Conservation (phyloP, 352 stramenopile species). For the Pythium dissimile region DNA sequence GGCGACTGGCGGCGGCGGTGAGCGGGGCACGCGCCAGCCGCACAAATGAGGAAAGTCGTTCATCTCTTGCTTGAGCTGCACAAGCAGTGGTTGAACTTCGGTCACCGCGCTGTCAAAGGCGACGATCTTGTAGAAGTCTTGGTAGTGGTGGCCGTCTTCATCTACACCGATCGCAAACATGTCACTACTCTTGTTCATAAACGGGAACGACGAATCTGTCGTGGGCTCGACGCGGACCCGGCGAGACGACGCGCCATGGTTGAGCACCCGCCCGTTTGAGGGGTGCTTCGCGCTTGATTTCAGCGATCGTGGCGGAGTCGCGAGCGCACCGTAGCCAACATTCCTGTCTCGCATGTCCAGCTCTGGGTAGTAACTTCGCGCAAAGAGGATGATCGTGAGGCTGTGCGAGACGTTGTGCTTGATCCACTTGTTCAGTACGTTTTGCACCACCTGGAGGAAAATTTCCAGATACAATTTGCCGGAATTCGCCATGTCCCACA, state of each 20-base stretch:
- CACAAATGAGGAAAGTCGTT: slow-evolving; percentile 71
- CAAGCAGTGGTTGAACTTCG: slow-evolving; percentile 63
- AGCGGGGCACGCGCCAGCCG: slow-evolving; percentile 47
- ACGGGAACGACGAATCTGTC: slow-evolving; percentile 57
- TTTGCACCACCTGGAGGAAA: slow-evolving; percentile 74
- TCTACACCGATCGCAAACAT: slow-evolving; percentile 68
- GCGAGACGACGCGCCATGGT: neutral
- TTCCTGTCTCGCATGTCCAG: slow-evolving; percentile 45
- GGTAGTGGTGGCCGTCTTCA: slow-evolving; percentile 72
- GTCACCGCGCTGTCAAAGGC: slow-evolving; percentile 68
- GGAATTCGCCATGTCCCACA: slow-evolving; percentile 92
- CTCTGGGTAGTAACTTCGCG: slow-evolving; percentile 84
- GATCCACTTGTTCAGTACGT: slow-evolving; percentile 90
- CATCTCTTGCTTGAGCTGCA: slow-evolving; percentile 75
- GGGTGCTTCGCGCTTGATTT: neutral
- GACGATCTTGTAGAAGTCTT: slow-evolving; percentile 87
- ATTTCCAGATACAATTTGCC: slow-evolving; percentile 90
- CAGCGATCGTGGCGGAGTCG: slow-evolving; percentile 21
- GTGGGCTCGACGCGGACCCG: slow-evolving; percentile 7
- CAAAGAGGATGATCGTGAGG: slow-evolving; percentile 92
- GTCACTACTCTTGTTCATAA: slow-evolving; percentile 49
- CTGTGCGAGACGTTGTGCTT: slow-evolving; percentile 89
- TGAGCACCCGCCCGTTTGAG: neutral
- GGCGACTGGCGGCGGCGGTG: neutral
- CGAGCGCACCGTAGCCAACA: slow-evolving; percentile 19